These are phyloP conservation scores for Fusarium sp. DNA, from an alignment of 2,329 filamentous ascomycete genomes.

Conservation along the genomic window DNA sequence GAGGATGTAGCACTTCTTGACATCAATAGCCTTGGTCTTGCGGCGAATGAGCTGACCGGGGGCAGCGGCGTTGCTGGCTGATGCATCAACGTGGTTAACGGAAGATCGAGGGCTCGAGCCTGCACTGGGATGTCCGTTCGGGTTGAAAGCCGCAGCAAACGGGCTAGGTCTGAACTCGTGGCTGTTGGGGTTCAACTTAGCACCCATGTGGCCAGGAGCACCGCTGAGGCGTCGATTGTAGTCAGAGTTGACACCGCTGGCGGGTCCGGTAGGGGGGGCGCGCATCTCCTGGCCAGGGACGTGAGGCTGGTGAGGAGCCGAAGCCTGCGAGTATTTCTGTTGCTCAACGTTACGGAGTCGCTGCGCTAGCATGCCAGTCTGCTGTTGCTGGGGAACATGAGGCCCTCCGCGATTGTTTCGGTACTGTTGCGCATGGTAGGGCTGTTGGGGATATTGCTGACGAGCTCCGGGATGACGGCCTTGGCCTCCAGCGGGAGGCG, in stretches of 20 bases:
- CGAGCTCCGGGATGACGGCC: conserved; percentile 61
- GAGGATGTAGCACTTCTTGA: conserved; percentile 73
- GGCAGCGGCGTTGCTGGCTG: conserved; percentile 31
- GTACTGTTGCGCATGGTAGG: conserved; percentile 59
- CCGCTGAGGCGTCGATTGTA: conserved; percentile 65
- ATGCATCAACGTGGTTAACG: conserved; percentile 59
- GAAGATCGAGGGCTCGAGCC: conserved; percentile 77
- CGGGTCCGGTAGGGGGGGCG: conserved; percentile 78
- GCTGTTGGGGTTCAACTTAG: conserved; percentile 72
- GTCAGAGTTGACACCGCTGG: conserved; percentile 63
- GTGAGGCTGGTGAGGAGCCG: conserved; percentile 56
- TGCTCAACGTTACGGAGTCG: conserved; percentile 64
- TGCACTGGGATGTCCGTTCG: conserved; percentile 71
- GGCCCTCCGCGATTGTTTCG: conserved; percentile 58
- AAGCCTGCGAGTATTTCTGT: conserved; percentile 59
- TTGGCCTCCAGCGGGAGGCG: conserved; percentile 40
- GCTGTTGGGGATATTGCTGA: conserved; percentile 59
- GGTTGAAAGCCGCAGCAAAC: conserved; percentile 83
- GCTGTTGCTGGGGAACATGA: conserved; percentile 53
- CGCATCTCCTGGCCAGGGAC: conserved; percentile 73
- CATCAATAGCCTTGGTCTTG: conserved; percentile 77
- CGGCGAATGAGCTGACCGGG: conserved; percentile 69
- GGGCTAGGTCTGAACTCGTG: conserved; percentile 89
- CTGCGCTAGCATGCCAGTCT: conserved; percentile 59
- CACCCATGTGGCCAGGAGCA: conserved; percentile 61